These are phyloP conservation scores for Cryptococcus neoformans DNA, from an alignment of 1,284 basidiomycete species.

Conservation along the genomic window DNA sequence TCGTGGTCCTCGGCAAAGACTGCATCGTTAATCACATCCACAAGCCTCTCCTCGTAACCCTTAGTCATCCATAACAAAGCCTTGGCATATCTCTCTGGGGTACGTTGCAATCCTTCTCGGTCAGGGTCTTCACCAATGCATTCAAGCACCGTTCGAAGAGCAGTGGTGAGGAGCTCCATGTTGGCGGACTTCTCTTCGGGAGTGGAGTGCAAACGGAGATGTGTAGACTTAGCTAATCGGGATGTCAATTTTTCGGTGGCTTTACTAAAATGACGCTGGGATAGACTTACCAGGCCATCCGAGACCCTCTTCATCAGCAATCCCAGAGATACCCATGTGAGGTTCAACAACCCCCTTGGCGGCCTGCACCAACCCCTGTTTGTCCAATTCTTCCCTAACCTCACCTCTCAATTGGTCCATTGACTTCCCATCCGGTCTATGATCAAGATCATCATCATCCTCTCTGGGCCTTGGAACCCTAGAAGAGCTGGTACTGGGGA, in stretches of 20 bases:
- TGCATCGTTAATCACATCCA: conserved; percentile 98
- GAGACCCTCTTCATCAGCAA: conserved; percentile 81
- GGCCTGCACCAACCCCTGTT: conserved; percentile 10
- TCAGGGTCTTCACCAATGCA: conserved; percentile 98
- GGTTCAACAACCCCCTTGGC: conserved; percentile 1
- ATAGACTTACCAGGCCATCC: conserved; percentile 80
- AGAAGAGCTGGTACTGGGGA: conserved; percentile 1
- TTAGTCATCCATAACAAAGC: conserved; percentile 99
- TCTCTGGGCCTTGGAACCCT: background rate
- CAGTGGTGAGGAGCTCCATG: conserved; percentile 73
- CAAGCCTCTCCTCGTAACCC: conserved; percentile 91
- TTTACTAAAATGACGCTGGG: background rate
- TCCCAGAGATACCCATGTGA: conserved; percentile 38
- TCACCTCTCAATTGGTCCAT: conserved; percentile 26
- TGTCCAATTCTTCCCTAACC: conserved; percentile 24
- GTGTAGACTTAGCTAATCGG: conserved; percentile 76
- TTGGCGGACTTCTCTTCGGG: conserved; percentile 67
- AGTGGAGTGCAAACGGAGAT: conserved; percentile 76
- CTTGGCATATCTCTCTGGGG: conserved; percentile 95
- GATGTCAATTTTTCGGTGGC: background rate
- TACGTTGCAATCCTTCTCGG: conserved; percentile 83
- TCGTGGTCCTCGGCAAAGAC: conserved; percentile 99
- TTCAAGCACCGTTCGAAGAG: conserved; percentile 89
- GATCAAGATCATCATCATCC: conserved; percentile 31
- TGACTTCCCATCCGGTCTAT: conserved; percentile 26